Base-by-base conservation (phyloP, 306 rosid genomes). In the Hippophae rhamnoides region DNA sequence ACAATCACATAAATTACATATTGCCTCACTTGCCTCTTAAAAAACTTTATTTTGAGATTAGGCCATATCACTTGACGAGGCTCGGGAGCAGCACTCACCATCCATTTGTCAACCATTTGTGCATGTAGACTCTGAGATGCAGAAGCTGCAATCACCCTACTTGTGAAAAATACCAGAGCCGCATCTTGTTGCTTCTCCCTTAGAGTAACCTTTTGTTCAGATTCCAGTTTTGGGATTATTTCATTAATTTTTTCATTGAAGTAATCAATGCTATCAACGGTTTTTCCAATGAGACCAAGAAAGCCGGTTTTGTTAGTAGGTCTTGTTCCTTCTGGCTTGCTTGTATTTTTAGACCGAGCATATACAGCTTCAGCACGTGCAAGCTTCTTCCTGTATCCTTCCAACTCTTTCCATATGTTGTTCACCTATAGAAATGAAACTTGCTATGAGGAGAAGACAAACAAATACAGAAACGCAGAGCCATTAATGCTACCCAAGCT, bases 81-180 rank as follows among this genome's bases (percentile, higher is more conserved):
- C 69, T 86, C 93, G 2, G 97, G 84, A 72, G 99, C 92, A 11
- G 65, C 90, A 11, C 57, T 54, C 31, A 79, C 87, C 0, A 89
- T 80, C 97, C 97, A 93, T 0, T 25, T 63, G 78, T 86, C 83
- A 43, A 80, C 86, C 63, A 75, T 70, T 66, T 81, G 94, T 9
- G 97, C 84, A 70, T 86, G 99, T 43, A 93, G 74, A 56, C 79
- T 77, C 86, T 93, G 99, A 64, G 90, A 79, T 18, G 99, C 99
- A 65, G 94, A 77, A 67, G 95, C 90, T 57, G 99, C 97, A 63
- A 66, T 52, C 38, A 73, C 81, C 71, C 90, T 76, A 70, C 25
- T 80, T 6, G 82, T 78, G 85, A 88, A 86, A 71, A 93, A 86
- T 6, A 88, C 73, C 38, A 88, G 1, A 65, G 97, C 99, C 40